Evolutionary conservation across 2,329 filamentous ascomycete species (phyloP).

Genomic region (Cladophialophora chaetospira): DNA sequence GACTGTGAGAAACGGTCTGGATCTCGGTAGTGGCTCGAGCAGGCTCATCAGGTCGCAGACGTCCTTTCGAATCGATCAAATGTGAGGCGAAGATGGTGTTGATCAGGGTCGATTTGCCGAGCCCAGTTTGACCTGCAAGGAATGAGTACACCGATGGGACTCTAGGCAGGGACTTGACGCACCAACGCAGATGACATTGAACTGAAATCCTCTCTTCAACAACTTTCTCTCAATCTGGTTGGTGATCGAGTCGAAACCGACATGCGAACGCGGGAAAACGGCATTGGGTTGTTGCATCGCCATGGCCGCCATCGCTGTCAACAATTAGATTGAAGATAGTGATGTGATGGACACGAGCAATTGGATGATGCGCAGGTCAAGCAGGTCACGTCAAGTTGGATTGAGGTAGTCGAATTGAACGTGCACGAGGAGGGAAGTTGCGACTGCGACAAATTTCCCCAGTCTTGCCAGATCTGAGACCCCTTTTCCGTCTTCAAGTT

Average conservation of each 20-base stretch:
- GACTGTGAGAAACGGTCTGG: slow-evolving; percentile 89
- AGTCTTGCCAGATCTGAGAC: slow-evolving; percentile 15
- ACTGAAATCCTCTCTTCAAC: slow-evolving; percentile 98
- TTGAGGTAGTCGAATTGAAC: neutral
- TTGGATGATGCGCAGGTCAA: neutral
- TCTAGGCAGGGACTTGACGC: slow-evolving; percentile 44
- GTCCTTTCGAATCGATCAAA: slow-evolving; percentile 98
- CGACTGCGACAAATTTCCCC: slow-evolving; percentile 30
- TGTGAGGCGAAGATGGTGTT: slow-evolving; percentile 99
- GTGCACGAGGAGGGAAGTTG: slow-evolving; percentile 21
- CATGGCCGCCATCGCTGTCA: slow-evolving; percentile 26
- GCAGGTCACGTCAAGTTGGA: slow-evolving; percentile 4
- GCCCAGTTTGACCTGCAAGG: slow-evolving; percentile 83
- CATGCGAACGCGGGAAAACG: slow-evolving; percentile 91
- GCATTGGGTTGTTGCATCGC: slow-evolving; percentile 45
- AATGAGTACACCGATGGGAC: neutral
- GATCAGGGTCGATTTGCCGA: slow-evolving; percentile 98
- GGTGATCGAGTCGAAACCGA: slow-evolving; percentile 99
- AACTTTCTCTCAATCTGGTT: slow-evolving; percentile 99
- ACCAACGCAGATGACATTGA: slow-evolving; percentile 99
- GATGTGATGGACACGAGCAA: slow-evolving; percentile 1
- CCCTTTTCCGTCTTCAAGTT: slow-evolving; percentile 1
- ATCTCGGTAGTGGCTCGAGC: slow-evolving; percentile 97
- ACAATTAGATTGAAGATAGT: neutral
- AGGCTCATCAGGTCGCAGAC: slow-evolving; percentile 86